Conservation (phyloP, 2,329 filamentous ascomycete species). For the Acrocalymma vagum region DNA sequence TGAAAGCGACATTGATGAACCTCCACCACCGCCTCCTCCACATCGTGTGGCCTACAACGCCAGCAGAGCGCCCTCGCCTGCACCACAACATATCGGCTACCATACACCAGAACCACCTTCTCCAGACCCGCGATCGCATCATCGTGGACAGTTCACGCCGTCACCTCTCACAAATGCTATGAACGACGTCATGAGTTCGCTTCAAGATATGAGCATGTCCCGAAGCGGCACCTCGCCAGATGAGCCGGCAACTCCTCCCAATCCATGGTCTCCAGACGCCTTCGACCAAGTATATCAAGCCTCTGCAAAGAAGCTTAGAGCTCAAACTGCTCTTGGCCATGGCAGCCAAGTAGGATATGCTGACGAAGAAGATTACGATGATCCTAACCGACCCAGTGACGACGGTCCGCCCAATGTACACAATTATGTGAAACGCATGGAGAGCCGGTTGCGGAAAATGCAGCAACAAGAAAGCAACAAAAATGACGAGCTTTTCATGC, state of each 20-base stretch:
- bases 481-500: constrained; percentile 61
- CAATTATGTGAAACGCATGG: constrained; percentile 93
- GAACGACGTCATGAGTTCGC: constrained; percentile 96
- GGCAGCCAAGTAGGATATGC: constrained; percentile 52
- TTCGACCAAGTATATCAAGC: constrained; percentile 69
- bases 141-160: constrained; percentile 68
- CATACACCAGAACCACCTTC: constrained; percentile 74
- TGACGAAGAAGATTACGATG: constrained; percentile 61
- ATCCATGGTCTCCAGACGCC: constrained; percentile 91
- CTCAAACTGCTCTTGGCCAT: constrained; percentile 79
- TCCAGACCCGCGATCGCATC: constrained; percentile 53
- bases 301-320: constrained; percentile 48
- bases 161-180: constrained; percentile 94
- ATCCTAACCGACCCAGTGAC: constrained; percentile 53
- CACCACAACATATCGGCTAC: constrained; percentile 49
- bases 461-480: constrained; percentile 58
- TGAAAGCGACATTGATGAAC: constrained; percentile 48
- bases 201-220: constrained; percentile 82
- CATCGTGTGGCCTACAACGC: constrained; percentile 68
- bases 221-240: constrained; percentile 59
- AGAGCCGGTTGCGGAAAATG: constrained; percentile 77
- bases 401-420: constrained; percentile 75
- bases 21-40: constrained; percentile 85
- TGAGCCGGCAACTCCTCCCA: constrained; percentile 65
- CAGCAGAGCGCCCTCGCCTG: constrained; percentile 46